Evolutionary conservation across 352 stramenopile genomes (phyloP).

Genomic region (Poterioochromonas sp.): DNA sequence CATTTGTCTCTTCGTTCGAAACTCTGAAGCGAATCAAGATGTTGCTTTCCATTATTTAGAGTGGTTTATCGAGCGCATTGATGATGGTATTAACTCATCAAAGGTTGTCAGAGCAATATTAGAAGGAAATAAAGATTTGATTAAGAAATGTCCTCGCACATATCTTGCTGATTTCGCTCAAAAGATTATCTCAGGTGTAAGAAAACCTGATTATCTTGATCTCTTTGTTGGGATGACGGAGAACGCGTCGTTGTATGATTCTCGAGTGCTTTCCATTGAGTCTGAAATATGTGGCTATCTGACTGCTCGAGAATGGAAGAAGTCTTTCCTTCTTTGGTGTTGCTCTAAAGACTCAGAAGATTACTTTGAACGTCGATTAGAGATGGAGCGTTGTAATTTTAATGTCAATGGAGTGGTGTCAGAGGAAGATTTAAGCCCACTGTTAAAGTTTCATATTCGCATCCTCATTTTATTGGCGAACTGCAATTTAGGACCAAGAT

Average conservation of each 20-base stretch:
- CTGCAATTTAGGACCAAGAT: conserved; percentile 24
- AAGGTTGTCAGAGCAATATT: conserved; percentile 19
- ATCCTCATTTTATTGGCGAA: neutral
- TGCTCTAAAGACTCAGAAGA: neutral
- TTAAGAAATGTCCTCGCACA: neutral
- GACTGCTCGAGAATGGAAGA: neutral
- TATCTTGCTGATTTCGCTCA: neutral
- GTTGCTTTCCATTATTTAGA: conserved; percentile 10
- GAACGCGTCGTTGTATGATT: neutral
- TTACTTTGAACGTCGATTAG: neutral
- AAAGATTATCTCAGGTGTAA: neutral
- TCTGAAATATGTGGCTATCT: conserved; percentile 1
- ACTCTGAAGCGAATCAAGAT: conserved; percentile 17
- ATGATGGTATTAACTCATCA: neutral
- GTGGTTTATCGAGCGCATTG: conserved; percentile 19
- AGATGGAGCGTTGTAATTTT: neutral
- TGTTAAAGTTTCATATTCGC: conserved; percentile 5
- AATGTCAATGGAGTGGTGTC: neutral
- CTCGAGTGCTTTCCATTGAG: neutral
- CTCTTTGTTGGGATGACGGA: conserved; percentile 23
- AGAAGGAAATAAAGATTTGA: neutral
- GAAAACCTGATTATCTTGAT: conserved; percentile 22
- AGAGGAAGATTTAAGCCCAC: neutral
- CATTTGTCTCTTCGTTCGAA: conserved; percentile 3
- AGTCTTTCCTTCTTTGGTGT: conserved; percentile 17